Conservation (phyloP, 306 rosid genomes). For the Glycyrrhiza uralensis region DNA sequence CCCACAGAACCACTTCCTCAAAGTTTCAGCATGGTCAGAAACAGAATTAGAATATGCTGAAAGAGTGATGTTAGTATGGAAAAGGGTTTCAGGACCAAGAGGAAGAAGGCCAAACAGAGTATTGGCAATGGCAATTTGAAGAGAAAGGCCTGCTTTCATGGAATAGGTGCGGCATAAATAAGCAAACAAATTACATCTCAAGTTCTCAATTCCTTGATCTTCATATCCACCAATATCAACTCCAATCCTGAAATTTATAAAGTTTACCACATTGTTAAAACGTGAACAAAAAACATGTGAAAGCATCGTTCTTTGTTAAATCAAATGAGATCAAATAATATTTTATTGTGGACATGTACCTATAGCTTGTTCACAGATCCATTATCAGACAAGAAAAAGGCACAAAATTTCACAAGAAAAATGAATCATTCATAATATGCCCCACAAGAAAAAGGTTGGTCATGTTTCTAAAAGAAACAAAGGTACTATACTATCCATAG, state of each 20-base stretch:
- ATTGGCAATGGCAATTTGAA: slow-evolving; percentile 57
- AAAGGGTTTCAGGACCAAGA: slow-evolving; percentile 51
- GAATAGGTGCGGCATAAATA: slow-evolving; percentile 40
- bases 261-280: neutral
- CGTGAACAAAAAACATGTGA: neutral
- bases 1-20: slow-evolving; percentile 60
- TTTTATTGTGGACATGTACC: neutral
- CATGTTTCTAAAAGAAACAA: neutral
- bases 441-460: neutral
- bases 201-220: slow-evolving; percentile 51
- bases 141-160: slow-evolving; percentile 32
- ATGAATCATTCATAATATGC: neutral
- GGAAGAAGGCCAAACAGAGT: slow-evolving; percentile 59
- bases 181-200: slow-evolving; percentile 48
- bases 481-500: neutral
- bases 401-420: neutral
- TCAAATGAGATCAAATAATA: neutral
- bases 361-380: neutral
- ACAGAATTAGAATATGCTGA: slow-evolving; percentile 26
- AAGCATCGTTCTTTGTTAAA: neutral
- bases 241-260: slow-evolving; percentile 58
- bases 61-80: slow-evolving; percentile 31
- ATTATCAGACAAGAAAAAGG: neutral
- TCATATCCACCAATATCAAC: slow-evolving; percentile 63
- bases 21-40: slow-evolving; percentile 34